These are phyloP conservation scores for Neurospora crassa DNA, from an alignment of 2,329 filamentous ascomycete genomes.

Conservation along the genomic window DNA sequence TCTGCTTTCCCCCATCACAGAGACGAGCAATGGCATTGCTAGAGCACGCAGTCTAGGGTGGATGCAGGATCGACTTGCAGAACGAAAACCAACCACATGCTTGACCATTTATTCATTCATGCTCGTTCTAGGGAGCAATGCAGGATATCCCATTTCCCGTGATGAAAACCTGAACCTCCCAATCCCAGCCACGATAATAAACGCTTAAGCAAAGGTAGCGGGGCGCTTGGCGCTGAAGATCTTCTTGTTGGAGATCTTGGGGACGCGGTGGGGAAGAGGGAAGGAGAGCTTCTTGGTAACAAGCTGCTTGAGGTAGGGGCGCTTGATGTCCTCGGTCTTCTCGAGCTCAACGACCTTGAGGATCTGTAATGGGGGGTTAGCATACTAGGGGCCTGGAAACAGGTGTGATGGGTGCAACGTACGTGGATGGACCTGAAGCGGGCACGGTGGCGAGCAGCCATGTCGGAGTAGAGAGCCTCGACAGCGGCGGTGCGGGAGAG, in stretches of 20 bases:
- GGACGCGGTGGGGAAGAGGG: conserved; percentile 93
- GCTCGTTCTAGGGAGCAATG: conserved; percentile 42
- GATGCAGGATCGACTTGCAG: not conserved
- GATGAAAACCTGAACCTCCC: conserved; percentile 51
- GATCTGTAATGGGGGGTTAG: conserved; percentile 51
- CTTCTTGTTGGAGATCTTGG: conserved; percentile 77
- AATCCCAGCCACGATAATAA: conserved; percentile 40
- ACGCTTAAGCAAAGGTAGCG: conserved; percentile 90
- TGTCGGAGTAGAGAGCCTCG: conserved; percentile 97
- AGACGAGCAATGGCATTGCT: not conserved
- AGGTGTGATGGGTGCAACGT: conserved; percentile 34
- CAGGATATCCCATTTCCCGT: conserved; percentile 51
- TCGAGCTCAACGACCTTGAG: conserved; percentile 97
- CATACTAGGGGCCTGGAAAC: conserved; percentile 6
- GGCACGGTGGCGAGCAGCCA: conserved; percentile 96
- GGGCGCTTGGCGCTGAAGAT: conserved; percentile 88
- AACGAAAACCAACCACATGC: conserved; percentile 7
- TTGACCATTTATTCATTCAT: conserved; percentile 31
- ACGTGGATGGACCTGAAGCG: conserved; percentile 98
- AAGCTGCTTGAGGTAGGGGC: conserved; percentile 99
- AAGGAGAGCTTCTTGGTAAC: conserved; percentile 91
- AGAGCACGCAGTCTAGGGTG: not conserved
- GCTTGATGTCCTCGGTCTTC: conserved; percentile 89
- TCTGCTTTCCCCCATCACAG: not conserved
- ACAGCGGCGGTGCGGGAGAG: conserved; percentile 93